Conservation (phyloP, 2,329 filamentous ascomycete species). For the Fusarium continuum region DNA sequence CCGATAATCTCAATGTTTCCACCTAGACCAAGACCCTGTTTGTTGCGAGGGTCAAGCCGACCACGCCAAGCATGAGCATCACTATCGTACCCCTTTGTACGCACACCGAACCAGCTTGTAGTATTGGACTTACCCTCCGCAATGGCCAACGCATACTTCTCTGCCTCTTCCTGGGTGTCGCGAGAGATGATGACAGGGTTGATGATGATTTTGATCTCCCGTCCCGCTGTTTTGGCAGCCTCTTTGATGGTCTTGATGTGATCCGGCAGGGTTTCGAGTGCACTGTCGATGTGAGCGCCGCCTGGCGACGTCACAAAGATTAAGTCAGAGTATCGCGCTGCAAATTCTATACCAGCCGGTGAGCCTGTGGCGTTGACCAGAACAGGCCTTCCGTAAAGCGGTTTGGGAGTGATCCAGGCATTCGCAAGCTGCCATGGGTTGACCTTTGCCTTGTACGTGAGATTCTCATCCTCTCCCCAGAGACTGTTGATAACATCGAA, state of each 20-base stretch:
- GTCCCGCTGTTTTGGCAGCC: not conserved
- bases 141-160: not conserved
- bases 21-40: not conserved
- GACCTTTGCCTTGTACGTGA: not conserved
- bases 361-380: not conserved
- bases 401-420: not conserved
- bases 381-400: not conserved
- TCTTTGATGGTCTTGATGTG: not conserved
- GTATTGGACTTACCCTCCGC: not conserved
- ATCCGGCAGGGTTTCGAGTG: not conserved
- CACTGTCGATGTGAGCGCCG: not conserved
- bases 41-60: not conserved
- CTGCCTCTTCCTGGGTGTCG: not conserved
- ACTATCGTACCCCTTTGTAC: not conserved
- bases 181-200: not conserved
- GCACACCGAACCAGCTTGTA: not conserved
- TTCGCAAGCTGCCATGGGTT: not conserved
- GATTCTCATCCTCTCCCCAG: not conserved
- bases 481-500: not conserved
- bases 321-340: not conserved
- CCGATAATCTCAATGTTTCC: not conserved
- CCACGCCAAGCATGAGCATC: not conserved
- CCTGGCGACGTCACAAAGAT: not conserved
- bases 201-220: not conserved
- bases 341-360: not conserved